phyloP scores from a whole-genome alignment of 2,329 filamentous ascomycete species.

The Thermomyces lanuginosus region DNA sequence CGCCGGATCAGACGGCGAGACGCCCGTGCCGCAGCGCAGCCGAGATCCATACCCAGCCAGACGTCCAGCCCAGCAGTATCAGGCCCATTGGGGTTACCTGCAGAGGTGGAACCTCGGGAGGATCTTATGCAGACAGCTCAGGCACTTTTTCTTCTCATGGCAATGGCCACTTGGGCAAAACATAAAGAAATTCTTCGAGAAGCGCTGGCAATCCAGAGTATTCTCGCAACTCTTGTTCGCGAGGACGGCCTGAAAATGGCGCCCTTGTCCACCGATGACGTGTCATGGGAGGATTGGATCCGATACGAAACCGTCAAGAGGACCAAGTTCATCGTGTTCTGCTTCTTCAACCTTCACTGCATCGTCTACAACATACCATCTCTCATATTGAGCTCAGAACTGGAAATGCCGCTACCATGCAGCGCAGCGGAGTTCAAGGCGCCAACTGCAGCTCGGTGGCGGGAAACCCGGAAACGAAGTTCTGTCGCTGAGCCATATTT shows the following conservation, averaged over 20 bases:
- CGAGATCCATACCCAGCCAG: constrained; percentile 3
- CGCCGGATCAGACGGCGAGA: constrained; percentile 10
- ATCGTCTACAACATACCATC: constrained; percentile 15
- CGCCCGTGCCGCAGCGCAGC: constrained; percentile 6
- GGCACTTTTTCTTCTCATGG: constrained; percentile 11
- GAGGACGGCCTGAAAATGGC: constrained; percentile 10
- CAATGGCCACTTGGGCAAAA: constrained; percentile 13
- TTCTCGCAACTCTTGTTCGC: constrained; percentile 11
- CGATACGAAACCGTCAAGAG: constrained; percentile 11
- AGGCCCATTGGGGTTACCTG: constrained; percentile 7
- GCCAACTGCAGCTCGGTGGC: constrained; percentile 9
- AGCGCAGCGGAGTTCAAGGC: constrained; percentile 11
- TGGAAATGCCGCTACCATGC: constrained; percentile 12
- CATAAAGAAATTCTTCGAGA: constrained; percentile 11
- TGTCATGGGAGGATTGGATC: constrained; percentile 13
- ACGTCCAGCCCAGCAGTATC: constrained; percentile 7
- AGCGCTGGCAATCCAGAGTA: constrained; percentile 12
- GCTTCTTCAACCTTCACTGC: constrained; percentile 14
- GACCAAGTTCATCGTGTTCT: constrained; percentile 14
- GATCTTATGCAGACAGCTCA: constrained; percentile 11
- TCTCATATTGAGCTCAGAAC: constrained; percentile 11
- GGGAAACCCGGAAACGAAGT: constrained; percentile 6
- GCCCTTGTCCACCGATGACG: constrained; percentile 5
- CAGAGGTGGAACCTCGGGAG: constrained; percentile 6
- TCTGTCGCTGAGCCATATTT: constrained; percentile 7